phyloP scores from a whole-genome alignment of 805 yeast species.

The Hanseniaspora lindneri region DNA sequence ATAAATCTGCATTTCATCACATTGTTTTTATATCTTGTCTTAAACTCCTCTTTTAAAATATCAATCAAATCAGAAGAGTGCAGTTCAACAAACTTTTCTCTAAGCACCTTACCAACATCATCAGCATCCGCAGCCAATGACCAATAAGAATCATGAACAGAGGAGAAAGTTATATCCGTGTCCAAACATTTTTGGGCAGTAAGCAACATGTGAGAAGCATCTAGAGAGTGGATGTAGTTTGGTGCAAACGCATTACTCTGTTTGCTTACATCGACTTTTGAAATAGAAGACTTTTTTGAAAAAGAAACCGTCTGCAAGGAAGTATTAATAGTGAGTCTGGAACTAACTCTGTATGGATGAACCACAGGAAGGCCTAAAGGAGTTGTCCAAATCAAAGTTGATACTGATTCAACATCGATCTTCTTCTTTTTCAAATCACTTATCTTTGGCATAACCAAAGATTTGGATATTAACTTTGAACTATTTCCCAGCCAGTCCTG shows the following conservation, averaged over 20 bases:
- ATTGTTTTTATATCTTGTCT: slow-evolving; percentile 61
- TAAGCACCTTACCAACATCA: slow-evolving; percentile 51
- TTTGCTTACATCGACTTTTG: slow-evolving; percentile 74
- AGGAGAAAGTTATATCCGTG: slow-evolving; percentile 60
- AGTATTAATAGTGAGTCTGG: slow-evolving; percentile 58
- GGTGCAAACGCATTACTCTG: slow-evolving; percentile 94
- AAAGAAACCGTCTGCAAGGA: slow-evolving; percentile 79
- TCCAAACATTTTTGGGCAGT: slow-evolving; percentile 71
- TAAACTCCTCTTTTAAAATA: slow-evolving; percentile 65
- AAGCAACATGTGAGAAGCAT: slow-evolving; percentile 92
- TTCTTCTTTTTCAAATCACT: slow-evolving; percentile 35
- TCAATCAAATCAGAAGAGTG: slow-evolving; percentile 65
- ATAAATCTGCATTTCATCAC: slow-evolving; percentile 50
- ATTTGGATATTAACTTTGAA: slow-evolving; percentile 67
- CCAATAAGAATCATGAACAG: slow-evolving; percentile 98
- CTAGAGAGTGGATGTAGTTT: slow-evolving; percentile 84
- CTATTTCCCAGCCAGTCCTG: slow-evolving; percentile 93
- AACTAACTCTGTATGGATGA: slow-evolving; percentile 77
- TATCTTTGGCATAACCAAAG: slow-evolving; percentile 51
- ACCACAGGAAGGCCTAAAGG: slow-evolving; percentile 93
- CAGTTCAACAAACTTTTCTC: slow-evolving; percentile 68
- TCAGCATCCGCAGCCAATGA: slow-evolving; percentile 84
- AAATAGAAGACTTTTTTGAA: slow-evolving; percentile 73
- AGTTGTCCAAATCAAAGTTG: slow-evolving; percentile 95
- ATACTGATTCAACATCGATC: slow-evolving; percentile 32